A percentile compares a stretch with the other conserved stretches of the same genome.
These are phyloP conservation scores for Cladobotryum protrusum DNA, from an alignment of 2,329 filamentous ascomycete genomes.

Conservation along the genomic window DNA sequence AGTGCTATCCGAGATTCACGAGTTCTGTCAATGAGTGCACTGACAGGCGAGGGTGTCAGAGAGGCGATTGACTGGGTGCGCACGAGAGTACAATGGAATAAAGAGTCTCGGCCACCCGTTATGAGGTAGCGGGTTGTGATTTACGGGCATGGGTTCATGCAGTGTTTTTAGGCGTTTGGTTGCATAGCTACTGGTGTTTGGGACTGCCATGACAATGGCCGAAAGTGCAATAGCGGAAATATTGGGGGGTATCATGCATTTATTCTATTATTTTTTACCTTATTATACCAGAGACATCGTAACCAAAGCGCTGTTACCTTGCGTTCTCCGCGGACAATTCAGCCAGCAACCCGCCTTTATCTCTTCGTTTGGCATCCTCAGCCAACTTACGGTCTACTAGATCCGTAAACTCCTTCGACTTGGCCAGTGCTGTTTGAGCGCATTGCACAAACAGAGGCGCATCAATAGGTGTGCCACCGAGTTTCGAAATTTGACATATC, in stretches of 20 bases:
- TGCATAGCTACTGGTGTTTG: conserved; percentile 8
- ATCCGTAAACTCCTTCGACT: conserved; percentile 73
- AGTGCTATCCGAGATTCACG: conserved; percentile 80
- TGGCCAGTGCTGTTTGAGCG: conserved; percentile 65
- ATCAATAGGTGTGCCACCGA: conserved; percentile 77
- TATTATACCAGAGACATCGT: conserved; percentile 11
- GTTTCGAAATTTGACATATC: conserved; percentile 85
- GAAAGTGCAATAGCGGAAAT: conserved; percentile 3
- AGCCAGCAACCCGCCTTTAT: conserved; percentile 71
- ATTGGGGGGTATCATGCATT: conserved; percentile 25
- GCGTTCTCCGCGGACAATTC: conserved; percentile 81
- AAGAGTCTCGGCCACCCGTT: conserved; percentile 82
- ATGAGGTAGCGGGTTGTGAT: conserved; percentile 61
- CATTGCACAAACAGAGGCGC: conserved; percentile 72
- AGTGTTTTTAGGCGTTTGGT: conserved; percentile 7
- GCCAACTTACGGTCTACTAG: conserved; percentile 67
- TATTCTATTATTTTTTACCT: conserved; percentile 11
- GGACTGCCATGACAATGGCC: neutral
- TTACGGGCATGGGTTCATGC: neutral
- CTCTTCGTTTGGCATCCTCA: conserved; percentile 69
- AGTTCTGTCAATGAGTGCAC: conserved; percentile 84
- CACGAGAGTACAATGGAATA: conserved; percentile 92
- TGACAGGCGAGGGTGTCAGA: conserved; percentile 78
- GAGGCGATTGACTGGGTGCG: conserved; percentile 98
- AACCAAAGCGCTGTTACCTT: conserved; percentile 34